Evolutionary conservation across 306 rosid genomes (phyloP), one percentile per base, ranked within the genome.

Genomic region (Glycyrrhiza uralensis): DNA sequence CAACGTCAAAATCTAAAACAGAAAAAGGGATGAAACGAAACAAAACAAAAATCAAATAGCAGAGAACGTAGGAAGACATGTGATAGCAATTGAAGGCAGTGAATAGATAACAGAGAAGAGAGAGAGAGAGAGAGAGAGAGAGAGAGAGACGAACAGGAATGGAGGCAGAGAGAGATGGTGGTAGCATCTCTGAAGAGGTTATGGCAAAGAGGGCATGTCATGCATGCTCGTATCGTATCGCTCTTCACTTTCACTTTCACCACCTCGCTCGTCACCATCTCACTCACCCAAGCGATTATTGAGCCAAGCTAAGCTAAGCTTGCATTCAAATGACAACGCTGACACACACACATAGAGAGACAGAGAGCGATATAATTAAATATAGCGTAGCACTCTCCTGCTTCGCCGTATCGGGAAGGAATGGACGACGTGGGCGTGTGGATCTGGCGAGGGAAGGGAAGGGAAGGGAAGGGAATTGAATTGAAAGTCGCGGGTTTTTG

Each of bases 131-230:
- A 35, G 42, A 71, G n/a, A 73, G 23, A 63, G 36, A 14, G 62
- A 41, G 70, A 47, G 29, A 32, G 51, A 62, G n/a, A 86, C 82
- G 71, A 26, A 92, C 96, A 92, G 55, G 98, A 83, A 83, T 92
- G 96, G 46, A 92, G 96, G 81, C 98, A 92, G 65, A 88, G 86
- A 81, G 96, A 92, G 36, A 90, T 88, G 28, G 98, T 92, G 8
- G 98, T 92, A 22, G 98, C 96, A 59, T 90, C 95, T 69, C 68
- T 86, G 83, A 86, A 74, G 71, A 92, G 86, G 38, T 84, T 86
- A 42, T 77, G 55, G 76, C 96, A 92, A 56, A 90, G 98, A 81
- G 91, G 92, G 87, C 98, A 92, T 92, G 96, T 90, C 98, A 92
- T 88, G 98, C 98, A 90, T 85, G 91, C 84, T 69, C 80, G 79